Percentiles rank a stretch among this genome's conserved stretches.
phyloP scores from a whole-genome alignment of 352 stramenopile genomes.

The Ophiocytium majus region DNA sequence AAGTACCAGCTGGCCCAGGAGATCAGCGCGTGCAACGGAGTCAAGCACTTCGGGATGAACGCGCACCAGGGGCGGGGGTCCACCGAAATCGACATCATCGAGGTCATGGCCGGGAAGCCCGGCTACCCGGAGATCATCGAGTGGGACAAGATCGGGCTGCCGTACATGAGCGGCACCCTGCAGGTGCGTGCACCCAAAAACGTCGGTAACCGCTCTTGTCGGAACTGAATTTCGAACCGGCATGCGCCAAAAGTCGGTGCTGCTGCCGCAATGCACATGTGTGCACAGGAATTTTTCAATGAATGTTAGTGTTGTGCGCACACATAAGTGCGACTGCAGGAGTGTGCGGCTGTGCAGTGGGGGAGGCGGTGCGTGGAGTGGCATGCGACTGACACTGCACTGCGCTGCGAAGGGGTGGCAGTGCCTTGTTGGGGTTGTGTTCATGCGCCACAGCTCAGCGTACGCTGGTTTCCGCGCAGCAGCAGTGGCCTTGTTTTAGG shows the following conservation, averaged over 20 bases:
- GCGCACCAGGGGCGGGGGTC: conserved; percentile 79
- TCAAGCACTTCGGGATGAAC: conserved; percentile 85
- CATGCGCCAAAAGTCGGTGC: too few species aligned
- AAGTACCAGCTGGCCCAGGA: conserved; percentile 79
- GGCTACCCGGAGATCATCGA: conserved; percentile 16
- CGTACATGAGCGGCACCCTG: conserved; percentile 83
- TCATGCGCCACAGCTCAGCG: too few species aligned
- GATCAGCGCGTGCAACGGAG: conserved; percentile 87
- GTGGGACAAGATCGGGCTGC: conserved; percentile 35
- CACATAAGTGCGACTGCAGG: conserved; percentile 55
- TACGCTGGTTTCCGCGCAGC: too few species aligned
- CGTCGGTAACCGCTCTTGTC: not conserved
- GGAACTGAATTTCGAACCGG: not conserved
- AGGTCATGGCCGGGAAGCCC: conserved; percentile 69
- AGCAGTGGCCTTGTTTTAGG: too few species aligned
- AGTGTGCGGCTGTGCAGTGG: too few species aligned
- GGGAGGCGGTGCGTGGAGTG: too few species aligned
- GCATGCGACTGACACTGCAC: too few species aligned
- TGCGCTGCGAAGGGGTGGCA: too few species aligned
- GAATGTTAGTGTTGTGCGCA: too few species aligned
- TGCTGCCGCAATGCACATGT: too few species aligned
- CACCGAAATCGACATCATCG: conserved; percentile 95
- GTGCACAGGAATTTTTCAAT: too few species aligned
- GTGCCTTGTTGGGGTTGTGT: too few species aligned
- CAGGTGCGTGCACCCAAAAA: conserved; percentile 73